Percentiles rank a stretch among this genome's conserved stretches.
These are phyloP conservation scores for Litchi chinensis DNA, from an alignment of 345 rosid genomes.

Conservation along the genomic window DNA sequence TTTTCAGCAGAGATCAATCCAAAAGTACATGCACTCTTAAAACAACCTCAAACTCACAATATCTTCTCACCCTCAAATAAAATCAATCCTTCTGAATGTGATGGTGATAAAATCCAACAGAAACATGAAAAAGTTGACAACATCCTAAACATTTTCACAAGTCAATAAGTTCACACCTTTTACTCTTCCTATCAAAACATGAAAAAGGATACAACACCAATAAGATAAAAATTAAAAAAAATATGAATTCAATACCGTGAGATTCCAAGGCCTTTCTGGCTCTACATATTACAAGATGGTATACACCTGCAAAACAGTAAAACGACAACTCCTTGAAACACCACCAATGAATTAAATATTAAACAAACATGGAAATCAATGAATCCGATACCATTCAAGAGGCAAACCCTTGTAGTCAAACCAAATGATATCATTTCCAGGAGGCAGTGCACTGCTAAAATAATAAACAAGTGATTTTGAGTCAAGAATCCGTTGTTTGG, in stretches of 20 bases:
- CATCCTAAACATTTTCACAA: not conserved
- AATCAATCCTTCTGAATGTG: not conserved
- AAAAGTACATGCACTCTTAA: not conserved
- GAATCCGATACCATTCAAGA: conserved; percentile 60
- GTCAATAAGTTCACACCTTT: no score
- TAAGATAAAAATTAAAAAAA: no score
- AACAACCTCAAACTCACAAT: not conserved
- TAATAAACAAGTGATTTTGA: conserved; percentile 8
- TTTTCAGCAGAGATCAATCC: not conserved
- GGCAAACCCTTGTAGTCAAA: conserved; percentile 90
- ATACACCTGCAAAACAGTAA: conserved; percentile 55
- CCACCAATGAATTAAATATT: not conserved
- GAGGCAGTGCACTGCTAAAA: conserved; percentile 80
- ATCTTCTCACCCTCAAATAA: not conserved
- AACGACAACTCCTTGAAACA: not conserved
- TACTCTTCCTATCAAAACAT: no score
- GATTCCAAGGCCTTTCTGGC: no score
- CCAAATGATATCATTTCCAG: no score
- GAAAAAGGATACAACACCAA: no score
- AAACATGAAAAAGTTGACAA: not conserved
- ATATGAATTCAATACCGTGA: no score
- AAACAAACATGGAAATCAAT: not conserved
- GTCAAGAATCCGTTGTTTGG: no score
- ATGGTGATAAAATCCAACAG: not conserved
- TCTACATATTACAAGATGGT: conserved; percentile 46